Base-by-base conservation (phyloP, 2,329 filamentous ascomycete species). In the Paraphoma chrysanthemicola region DNA sequence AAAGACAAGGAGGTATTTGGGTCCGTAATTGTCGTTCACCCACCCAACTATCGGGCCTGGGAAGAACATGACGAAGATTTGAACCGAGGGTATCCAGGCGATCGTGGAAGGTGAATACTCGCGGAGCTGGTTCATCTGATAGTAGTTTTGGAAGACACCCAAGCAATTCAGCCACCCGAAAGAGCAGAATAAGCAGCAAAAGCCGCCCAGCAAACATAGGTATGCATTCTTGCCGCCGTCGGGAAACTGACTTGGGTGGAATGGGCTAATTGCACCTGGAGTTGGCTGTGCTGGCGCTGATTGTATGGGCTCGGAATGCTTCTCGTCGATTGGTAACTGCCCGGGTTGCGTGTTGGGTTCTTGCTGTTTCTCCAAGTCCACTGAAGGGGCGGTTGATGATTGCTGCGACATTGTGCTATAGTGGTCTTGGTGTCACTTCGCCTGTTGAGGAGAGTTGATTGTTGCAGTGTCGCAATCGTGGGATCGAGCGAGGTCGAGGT, bases 21-120 rank as follows among this genome's bases (percentile, higher is more conserved):
- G 86, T 0, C 89, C 89, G 54, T 86, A 84, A 53, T 79, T 84
- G 65, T 91, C 89, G 62, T 83, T 90, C 0, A 88, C 45, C 41
- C 83, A 85, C 1, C 89, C 89, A n/a, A 88, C 82, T 7, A 90
- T 64, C 0, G 87, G 86, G 0, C 88, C 87, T 60, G 82, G 64
- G 4, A 68, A 39, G 43, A 84, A 83, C 79, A 89, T 81, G 63
- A 82, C 71, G 58, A 80, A 82, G 8, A 77, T 72, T 50, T 81
- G 70, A 10, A 68, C 63, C 0, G 79, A 80, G 1, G 79, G 68
- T 12, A 82, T 83, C 81, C 81, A 83, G 6, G 80, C 68, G 17
- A 83, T 75, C 6, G 72, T 77, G 6, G 74, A 77, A 0, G 78
- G 57, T 1, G 76, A 73, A 44, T 80, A 73, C 1, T 74, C 54